Percentiles rank a stretch among this genome's conserved stretches.
Evolutionary conservation across 352 stramenopile species (phyloP).

Genomic region (Globisporangium solare): DNA sequence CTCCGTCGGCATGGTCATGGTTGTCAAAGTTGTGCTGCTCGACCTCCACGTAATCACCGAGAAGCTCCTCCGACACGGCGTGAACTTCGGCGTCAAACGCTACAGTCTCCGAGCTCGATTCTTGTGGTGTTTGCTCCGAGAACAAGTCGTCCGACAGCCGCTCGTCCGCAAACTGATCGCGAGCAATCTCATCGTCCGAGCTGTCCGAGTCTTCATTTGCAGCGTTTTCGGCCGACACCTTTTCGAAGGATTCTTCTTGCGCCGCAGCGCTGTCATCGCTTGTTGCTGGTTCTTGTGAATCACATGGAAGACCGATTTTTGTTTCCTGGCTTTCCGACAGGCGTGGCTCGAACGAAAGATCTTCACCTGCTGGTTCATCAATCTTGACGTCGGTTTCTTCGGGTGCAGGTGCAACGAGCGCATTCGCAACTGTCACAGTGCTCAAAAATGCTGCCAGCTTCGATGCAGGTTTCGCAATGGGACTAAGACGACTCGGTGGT

Average conservation of each 20-base stretch:
- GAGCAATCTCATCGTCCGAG: background rate
- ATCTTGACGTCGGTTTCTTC: conserved; percentile 15
- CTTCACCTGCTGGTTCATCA: conserved; percentile 1
- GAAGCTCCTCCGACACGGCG: background rate
- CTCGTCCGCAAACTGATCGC: conserved; percentile 9
- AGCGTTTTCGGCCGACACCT: too few relatives aligned
- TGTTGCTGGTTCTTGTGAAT: background rate
- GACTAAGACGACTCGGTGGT: conserved; percentile 1
- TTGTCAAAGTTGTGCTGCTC: conserved; percentile 18
- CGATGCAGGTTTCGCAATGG: conserved; percentile 22
- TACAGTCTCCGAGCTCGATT: background rate
- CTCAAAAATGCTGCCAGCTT: conserved; percentile 66
- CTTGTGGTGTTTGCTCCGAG: background rate
- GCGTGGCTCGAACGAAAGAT: background rate
- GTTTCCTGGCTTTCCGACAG: conserved; percentile 10
- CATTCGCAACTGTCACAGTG: conserved; percentile 35
- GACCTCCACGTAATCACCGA: conserved; percentile 1
- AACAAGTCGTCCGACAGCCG: conserved; percentile 9
- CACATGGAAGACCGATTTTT: conserved; percentile 1
- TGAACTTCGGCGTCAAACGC: background rate
- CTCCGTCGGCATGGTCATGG: conserved; percentile 22
- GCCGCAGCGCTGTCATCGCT: background rate
- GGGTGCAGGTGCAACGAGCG: conserved; percentile 3
- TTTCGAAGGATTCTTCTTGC: too few relatives aligned
- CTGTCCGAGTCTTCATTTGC: background rate